Percentiles rank a stretch among this genome's conserved stretches.
Conservation (phyloP, 2,329 filamentous ascomycete species). For the Chaetomium olivaceum region DNA sequence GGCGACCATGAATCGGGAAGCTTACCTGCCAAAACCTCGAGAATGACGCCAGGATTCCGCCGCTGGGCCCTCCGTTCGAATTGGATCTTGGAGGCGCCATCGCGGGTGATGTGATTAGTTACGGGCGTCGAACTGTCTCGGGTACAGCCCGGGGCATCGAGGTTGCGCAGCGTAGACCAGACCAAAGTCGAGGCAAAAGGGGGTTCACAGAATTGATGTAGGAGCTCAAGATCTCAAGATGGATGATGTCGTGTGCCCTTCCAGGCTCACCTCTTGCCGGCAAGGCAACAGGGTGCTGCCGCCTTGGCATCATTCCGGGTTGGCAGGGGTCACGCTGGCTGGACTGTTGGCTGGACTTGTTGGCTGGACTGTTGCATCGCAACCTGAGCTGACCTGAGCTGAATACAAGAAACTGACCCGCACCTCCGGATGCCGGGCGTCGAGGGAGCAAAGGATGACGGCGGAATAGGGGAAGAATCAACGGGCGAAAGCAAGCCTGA, state of each 20-base stretch:
- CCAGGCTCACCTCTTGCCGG: not conserved
- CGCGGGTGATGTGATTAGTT: constrained; percentile 41
- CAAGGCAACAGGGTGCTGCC: not conserved
- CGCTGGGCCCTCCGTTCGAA: constrained; percentile 20
- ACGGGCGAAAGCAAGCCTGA: not conserved
- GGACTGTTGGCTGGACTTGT: no score
- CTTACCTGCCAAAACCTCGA: constrained; percentile 52
- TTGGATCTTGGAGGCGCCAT: constrained; percentile 41
- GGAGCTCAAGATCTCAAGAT: not conserved
- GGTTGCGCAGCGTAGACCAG: not conserved
- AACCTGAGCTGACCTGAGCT: no score
- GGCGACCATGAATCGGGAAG: not conserved
- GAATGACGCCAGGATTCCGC: constrained; percentile 38
- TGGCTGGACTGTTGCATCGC: not conserved
- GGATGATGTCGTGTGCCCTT: constrained; percentile 1
- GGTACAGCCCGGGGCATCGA: constrained; percentile 43
- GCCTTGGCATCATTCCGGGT: not conserved
- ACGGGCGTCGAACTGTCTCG: constrained; percentile 44
- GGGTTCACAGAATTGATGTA: no score
- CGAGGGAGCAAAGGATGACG: not conserved
- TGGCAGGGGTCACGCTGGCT: not conserved
- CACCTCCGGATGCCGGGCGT: no score
- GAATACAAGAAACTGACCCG: no score
- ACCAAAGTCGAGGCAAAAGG: not conserved
- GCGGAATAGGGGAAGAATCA: not conserved